Evolutionary conservation across 2,329 filamentous ascomycete genomes (phyloP), one percentile per base, ranked within the genome.

Genomic region (Bipolaris oryzae): DNA sequence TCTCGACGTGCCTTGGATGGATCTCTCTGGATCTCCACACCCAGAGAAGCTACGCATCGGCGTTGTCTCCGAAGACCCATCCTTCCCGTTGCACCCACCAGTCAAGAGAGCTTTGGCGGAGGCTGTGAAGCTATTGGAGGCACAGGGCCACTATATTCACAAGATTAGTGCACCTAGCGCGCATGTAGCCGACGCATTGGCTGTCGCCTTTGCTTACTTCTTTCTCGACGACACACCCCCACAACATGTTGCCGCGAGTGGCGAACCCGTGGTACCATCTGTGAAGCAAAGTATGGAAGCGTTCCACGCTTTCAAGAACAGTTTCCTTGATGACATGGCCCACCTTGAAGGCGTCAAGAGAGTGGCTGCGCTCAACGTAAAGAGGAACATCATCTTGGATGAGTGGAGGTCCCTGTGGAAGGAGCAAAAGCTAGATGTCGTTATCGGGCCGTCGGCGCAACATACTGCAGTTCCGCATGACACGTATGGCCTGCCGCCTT

Each of bases 1-100:
- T 16, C 48, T 56, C 13, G 53, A 56, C n/a, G 20, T 56, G 7
- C 53, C 53, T 13, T 56, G 53, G 53, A 41, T 42, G 39, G 7
- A 21, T 25, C 2, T 50, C 10, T 39, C 48, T 2, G 23, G 31
- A 1, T 13, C 42, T 15, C n/a, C 37, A 15, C 18, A 1, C 31
- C 20, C 48, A 15, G 20, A 34, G 35, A 53, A 56, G n/a, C 42
- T 56, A 5, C 44, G 43, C 18, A 44, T 56, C 3, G 53, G 53
- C 16, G 48, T 56, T 10, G n/a, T 56, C 34, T n/a, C 42, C 3
- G 53, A 56, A 43, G 53, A 56, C 37, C 43, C 53, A 18, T 28
- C 20, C 5, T 52, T 47, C 16, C 53, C 53, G 3, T 23, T 52
- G n/a, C 53, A 56, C 15, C 53, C 53, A 23, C 53, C 53, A 31